Conservation (phyloP, 805 yeast species). For the Jamesozyma rosinii region DNA sequence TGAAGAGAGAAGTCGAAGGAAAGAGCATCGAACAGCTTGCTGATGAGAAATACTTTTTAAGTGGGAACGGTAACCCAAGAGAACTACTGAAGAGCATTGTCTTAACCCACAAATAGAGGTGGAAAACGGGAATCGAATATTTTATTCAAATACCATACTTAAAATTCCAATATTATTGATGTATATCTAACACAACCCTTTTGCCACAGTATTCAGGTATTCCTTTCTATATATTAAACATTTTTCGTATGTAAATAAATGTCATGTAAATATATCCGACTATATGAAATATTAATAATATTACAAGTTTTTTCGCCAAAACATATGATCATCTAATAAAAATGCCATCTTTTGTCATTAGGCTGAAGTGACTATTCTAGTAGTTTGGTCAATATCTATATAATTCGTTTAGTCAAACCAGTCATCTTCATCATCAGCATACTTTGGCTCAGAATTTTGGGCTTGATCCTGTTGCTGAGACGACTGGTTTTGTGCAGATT, state of each 20-base stretch:
- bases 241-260: background rate
- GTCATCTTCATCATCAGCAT: conserved; percentile 28
- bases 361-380: too few relatives aligned
- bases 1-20: conserved; percentile 28
- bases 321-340: too few relatives aligned
- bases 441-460: conserved; percentile 17
- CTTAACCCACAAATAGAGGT: conserved; percentile 10
- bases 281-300: background rate
- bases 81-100: conserved; percentile 35
- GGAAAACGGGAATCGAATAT: too few relatives aligned
- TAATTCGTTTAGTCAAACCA: conserved; percentile 31
- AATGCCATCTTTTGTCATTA: background rate
- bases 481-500: conserved; percentile 1
- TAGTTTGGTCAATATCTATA: too few relatives aligned
- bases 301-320: background rate
- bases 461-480: background rate
- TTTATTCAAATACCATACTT: too few relatives aligned
- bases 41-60: conserved; percentile 42
- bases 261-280: conserved; percentile 5
- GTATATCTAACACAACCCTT: too few relatives aligned
- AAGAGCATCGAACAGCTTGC: conserved; percentile 33
- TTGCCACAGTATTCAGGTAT: too few relatives aligned
- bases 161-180: too few relatives aligned
- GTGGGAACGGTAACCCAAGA: conserved; percentile 62
- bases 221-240: background rate